phyloP scores from a whole-genome alignment of 78 protist genomes.

The Speleostelium caveatum region DNA sequence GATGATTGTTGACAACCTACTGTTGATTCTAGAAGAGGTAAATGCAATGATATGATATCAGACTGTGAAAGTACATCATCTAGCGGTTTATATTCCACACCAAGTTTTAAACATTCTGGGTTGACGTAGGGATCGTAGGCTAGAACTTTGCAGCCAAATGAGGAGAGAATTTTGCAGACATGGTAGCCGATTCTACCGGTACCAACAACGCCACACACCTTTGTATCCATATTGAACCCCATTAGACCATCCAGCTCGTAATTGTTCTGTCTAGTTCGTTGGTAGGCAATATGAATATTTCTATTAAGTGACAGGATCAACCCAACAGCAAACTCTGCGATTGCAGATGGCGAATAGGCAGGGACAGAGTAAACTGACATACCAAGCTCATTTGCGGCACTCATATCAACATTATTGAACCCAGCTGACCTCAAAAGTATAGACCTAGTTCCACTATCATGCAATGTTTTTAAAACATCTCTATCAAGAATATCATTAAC shows the following conservation, averaged over 20 bases:
- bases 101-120: conserved; percentile 6
- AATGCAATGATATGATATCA: conserved; percentile 85
- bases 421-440: conserved; percentile 87
- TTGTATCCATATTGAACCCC: conserved; percentile 81
- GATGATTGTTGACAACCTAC: too few relatives aligned
- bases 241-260: conserved; percentile 75
- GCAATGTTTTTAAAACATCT: neutral
- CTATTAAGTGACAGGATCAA: conserved; percentile 78
- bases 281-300: conserved; percentile 80
- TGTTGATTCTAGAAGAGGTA: conserved; percentile 15
- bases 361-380: conserved; percentile 85
- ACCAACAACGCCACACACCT: conserved; percentile 78
- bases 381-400: conserved; percentile 61
- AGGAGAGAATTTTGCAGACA: conserved; percentile 20
- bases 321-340: conserved; percentile 89
- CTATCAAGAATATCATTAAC: conserved; percentile 69
- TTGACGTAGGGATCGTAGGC: conserved; percentile 30
- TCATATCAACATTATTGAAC: conserved; percentile 85
- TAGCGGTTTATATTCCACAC: conserved; percentile 55
- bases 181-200: conserved; percentile 82
- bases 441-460: neutral
- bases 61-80: conserved; percentile 57
- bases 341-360: conserved; percentile 89
- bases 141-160: conserved; percentile 60
- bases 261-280: conserved; percentile 71